These are phyloP conservation scores for Haplographium delicatum DNA, from an alignment of 495 filamentous ascomycete genomes.

Conservation along the genomic window DNA sequence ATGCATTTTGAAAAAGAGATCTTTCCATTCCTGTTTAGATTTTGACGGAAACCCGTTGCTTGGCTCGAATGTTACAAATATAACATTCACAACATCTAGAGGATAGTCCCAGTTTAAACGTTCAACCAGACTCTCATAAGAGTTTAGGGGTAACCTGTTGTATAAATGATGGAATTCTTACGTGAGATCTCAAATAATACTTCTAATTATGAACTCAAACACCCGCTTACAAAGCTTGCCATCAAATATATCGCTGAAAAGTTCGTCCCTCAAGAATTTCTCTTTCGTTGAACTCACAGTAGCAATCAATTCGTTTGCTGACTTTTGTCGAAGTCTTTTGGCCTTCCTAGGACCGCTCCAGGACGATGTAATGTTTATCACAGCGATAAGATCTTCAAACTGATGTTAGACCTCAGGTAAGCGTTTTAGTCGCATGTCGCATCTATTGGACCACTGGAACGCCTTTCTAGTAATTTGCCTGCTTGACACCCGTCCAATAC, in stretches of 20 bases:
- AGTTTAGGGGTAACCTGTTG: slow-evolving; percentile 4
- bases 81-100: neutral
- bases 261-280: no score
- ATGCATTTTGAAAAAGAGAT: slow-evolving; percentile 8
- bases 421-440: slow-evolving; percentile 8
- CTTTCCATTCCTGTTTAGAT: slow-evolving; percentile 3
- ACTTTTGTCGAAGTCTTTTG: neutral
- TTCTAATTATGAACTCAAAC: slow-evolving; percentile 2
- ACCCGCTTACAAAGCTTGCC: slow-evolving; percentile 5
- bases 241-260: slow-evolving; percentile 7
- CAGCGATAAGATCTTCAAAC: slow-evolving; percentile 7
- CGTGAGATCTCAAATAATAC: slow-evolving; percentile 15
- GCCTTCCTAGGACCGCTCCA: neutral
- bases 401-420: slow-evolving; percentile 4
- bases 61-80: neutral
- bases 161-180: slow-evolving; percentile 17
- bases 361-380: neutral
- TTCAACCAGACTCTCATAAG: slow-evolving; percentile 4
- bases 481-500: neutral
- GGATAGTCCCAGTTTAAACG: slow-evolving; percentile 14
- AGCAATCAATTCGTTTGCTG: neutral
- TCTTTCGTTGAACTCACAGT: slow-evolving; percentile 3
- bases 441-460: slow-evolving; percentile 8
- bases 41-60: neutral
- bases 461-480: slow-evolving; percentile 1